These are phyloP conservation scores for Grigorovia yakushimaensis DNA, from an alignment of 805 yeast genomes.

Conservation along the genomic window DNA sequence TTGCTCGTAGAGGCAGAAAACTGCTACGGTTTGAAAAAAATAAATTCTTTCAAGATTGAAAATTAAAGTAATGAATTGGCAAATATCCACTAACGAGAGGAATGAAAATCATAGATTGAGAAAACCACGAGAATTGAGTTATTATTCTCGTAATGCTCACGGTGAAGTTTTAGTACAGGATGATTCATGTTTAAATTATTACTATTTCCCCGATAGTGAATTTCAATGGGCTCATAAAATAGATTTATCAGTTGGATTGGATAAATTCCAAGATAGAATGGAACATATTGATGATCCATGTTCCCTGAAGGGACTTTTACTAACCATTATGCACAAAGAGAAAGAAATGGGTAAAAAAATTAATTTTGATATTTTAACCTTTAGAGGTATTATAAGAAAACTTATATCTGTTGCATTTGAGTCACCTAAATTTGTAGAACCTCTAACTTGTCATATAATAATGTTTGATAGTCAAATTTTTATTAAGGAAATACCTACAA, in stretches of 20 bases:
- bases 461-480: constrained; percentile 70
- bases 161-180: constrained; percentile 42
- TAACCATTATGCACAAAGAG: constrained; percentile 49
- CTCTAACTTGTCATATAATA: constrained; percentile 50
- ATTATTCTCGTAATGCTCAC: constrained; percentile 50
- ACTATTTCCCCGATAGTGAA: constrained; percentile 70
- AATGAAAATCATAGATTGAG: constrained; percentile 47
- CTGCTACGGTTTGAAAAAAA: background rate
- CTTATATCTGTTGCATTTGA: constrained; percentile 48
- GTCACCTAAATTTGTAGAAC: constrained; percentile 32
- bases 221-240: constrained; percentile 36
- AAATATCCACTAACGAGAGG: constrained; percentile 1
- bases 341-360: constrained; percentile 18
- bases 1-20: no score
- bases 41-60: background rate
- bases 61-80: background rate
- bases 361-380: constrained; percentile 61
- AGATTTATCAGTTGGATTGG: constrained; percentile 60
- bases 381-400: constrained; percentile 74
- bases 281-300: constrained; percentile 39
- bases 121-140: constrained; percentile 76
- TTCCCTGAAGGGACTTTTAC: constrained; percentile 44
- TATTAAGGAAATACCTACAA: constrained; percentile 38
- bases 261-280: constrained; percentile 44
- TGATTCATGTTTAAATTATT: constrained; percentile 51